Base-by-base conservation (phyloP, 116 monocot genomes). In the Trichopus zeylanicus region DNA sequence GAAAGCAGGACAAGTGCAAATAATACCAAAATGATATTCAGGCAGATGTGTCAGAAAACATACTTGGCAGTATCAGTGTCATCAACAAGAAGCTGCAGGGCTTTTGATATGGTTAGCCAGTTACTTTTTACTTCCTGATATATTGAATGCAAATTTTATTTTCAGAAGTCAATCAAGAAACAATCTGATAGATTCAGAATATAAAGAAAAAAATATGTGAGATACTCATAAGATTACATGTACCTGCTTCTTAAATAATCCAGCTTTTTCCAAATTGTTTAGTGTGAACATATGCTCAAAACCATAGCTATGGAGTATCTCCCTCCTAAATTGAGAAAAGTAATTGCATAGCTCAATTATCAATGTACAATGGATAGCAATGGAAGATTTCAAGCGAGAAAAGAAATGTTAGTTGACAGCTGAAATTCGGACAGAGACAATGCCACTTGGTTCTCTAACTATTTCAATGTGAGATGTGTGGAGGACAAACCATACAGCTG, bases 301-400 rank as follows among this genome's bases (percentile, higher is more conserved):
- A 46, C 98, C 98, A 78, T 98, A 98, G 67, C 98, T 91, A 67
- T 98, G 98, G 30, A 98, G 85, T 22, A 98, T 67, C 64, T 98
- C 98, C 68, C 88, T 78, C 81, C 97, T 98, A 70, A 51, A 62
- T 49, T 16, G 42, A 37, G 60, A 13, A 65, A 60, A 26, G 12
- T 24, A 57, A 31, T 31, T 7, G 13, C 16, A 31, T 38, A 0
- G 7, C 42, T 16, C 13, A 42, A 42, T 1, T 15, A 42, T 13
- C n/a, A 42, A 3, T 12, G 12, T 42, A 42, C 5, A 42, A 9
- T 42, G 42, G n/a, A 42, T 39, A 42, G 24, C 20, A 11, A 53
- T 2, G 11, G 3, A 28, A 29, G 7, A 31, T 5, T 2, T 29
- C 31, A 66, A 46, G 6, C 20, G 24, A 29, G 55, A 18, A 62